Base-by-base conservation (phyloP, 1,284 basidiomycete species). In the Violaceomyces palustris region DNA sequence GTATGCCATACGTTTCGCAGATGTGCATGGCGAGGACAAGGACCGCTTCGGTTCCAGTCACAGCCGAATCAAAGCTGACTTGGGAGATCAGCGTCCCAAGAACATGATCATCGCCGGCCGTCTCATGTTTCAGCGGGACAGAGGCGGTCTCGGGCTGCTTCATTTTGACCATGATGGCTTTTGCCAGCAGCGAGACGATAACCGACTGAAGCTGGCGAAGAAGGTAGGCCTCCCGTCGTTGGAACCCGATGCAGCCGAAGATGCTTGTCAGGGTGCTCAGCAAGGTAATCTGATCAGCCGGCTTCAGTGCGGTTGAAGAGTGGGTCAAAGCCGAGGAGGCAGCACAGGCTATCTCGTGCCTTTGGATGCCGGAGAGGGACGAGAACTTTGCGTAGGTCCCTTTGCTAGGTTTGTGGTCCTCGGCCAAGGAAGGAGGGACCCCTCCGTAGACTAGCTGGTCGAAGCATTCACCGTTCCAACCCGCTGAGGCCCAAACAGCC, bases 391-490 rank as follows among this genome's bases (percentile, higher is more conserved):
- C 49, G 14, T 68, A 68, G 42, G 47, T 56, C 1, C 52, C 53
- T 3, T 42, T 42, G 4, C 47, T 51, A 9, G 61, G 65, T 15
- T 56, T 49, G 24, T 36, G 37, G 10, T 58, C 56, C 30, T 64
- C 59, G 1, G 54, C 67, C 25, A 72, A 43, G 9, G 62, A 43
- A 4, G 68, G 70, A 15, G 70, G 70, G 3, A 61, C 47, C 18
- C 70, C 70, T 18, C 70, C 70, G 28, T 67, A 69, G 12, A 73
- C 39, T 19, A 73, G 51, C 51, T 71, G 69, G 48, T 73, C 70
- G 38, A 72, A 72, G 21, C 59, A 61, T 34, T 71, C 70, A 34
- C 59, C 67, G 31, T 69, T 72, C 67, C 68, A 73, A 0, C 70
- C 70, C 14, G 56, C 60, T 2, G 55, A 64, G 2, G 69, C 62